Base-by-base conservation (phyloP, 164 flowering plant species). In the Chimonanthus salicifolius region DNA sequence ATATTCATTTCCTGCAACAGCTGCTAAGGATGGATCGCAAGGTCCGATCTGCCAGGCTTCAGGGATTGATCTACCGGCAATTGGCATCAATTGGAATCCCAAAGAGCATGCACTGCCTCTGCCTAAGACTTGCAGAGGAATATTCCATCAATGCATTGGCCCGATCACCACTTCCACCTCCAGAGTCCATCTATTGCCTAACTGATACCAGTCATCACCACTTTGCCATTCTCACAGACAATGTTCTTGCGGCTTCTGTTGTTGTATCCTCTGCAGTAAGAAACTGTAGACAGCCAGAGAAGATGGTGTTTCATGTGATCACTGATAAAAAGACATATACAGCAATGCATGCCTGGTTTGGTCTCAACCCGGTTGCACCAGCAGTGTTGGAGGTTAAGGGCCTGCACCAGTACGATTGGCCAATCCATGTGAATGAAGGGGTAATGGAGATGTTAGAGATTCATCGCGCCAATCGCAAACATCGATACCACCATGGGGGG, bases 321-420 rank as follows among this genome's bases (percentile, higher is more conserved):
- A 91, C 97, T 4, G 94, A 91, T 78, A 91, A 87, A 83, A 89
- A 89, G 85, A 91, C 94, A 33, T 91, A 85, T 66, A 78, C 89
- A 20, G 81, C 94, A 7, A 91, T 91, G 97, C 92, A 89, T 75
- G 90, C 97, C 0, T 91, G 97, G 97, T 89, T 91, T 80, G 89
- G 94, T 2, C 77, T 82, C 49, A 80, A 89, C 75, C 64, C 86
- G 15, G 67, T 78, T 15, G 43, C 77, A 46, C 84, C 88, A 13
- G 85, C 90, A 0, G 86, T 84, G 45, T 83, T 91, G 74, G 94
- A 89, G 82, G 90, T 91, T 11, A 91, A 87, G 78, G 94, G 92
- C 11, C 78, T 91, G 67, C 97, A 91, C 79, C 92, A 89, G 21
- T 89, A 76, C 64, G 90, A 91, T 74, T 89, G 94, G 97, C 79